Conservation (phyloP, 1,139 yeast species). For the Zygoascus meyerae region DNA sequence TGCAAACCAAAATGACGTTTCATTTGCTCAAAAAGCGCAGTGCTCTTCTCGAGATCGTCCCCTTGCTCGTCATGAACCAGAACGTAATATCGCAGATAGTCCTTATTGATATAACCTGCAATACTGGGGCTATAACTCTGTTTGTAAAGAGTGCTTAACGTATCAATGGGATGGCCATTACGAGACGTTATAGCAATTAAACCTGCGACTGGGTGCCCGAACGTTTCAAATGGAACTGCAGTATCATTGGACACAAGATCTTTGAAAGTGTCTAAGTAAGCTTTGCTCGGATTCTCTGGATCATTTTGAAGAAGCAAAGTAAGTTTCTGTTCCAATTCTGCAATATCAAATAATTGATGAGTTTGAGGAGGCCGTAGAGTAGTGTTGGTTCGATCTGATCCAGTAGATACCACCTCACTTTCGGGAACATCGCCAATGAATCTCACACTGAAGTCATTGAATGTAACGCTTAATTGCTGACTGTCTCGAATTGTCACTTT, state of each 20-base stretch:
- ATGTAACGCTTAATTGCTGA: constrained; percentile 27
- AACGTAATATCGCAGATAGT: constrained; percentile 35
- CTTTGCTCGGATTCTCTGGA: constrained; percentile 9
- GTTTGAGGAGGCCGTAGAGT: constrained; percentile 4
- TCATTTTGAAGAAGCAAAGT: constrained; percentile 12
- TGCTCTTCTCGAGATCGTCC: constrained; percentile 29
- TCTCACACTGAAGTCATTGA: constrained; percentile 32
- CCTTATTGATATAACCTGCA: constrained; percentile 34
- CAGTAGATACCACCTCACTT: neutral
- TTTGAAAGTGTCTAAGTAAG: constrained; percentile 18
- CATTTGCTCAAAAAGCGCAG: constrained; percentile 32
- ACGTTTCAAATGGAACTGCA: constrained; percentile 77
- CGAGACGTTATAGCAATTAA: constrained; percentile 55
- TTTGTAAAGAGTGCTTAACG: constrained; percentile 36
- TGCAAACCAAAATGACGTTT: constrained; percentile 35
- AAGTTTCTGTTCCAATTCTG: constrained; percentile 20
- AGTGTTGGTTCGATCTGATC: neutral
- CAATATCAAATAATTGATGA: constrained; percentile 17
- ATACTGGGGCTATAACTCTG: constrained; percentile 29
- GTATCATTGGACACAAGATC: constrained; percentile 33
- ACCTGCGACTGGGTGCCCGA: constrained; percentile 84
- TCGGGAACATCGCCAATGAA: constrained; percentile 18
- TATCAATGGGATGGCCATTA: constrained; percentile 45
- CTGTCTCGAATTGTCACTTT: constrained; percentile 40
- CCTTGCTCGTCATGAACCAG: constrained; percentile 36